Evolutionary conservation across 108 stramenopile genomes (phyloP).

Genomic region (Nannochloropsis salina): DNA sequence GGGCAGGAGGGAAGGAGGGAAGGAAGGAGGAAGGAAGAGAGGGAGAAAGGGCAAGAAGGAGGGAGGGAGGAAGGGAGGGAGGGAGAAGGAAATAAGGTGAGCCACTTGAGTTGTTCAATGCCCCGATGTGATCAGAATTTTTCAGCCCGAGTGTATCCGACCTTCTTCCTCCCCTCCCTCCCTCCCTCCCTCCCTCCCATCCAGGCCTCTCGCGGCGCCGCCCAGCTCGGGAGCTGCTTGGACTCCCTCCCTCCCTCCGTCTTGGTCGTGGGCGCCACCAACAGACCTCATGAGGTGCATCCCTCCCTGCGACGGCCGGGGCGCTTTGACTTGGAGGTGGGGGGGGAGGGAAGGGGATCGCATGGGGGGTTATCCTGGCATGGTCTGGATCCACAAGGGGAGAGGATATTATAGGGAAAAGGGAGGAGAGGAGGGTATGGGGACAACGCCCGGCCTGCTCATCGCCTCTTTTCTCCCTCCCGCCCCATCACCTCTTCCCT

Average conservation of each 20-base stretch:
- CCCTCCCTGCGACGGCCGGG: slow-evolving; percentile 89
- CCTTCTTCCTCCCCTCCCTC: neutral
- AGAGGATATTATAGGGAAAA: no score
- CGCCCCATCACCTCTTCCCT: neutral
- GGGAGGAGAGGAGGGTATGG: neutral
- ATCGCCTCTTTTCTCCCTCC: neutral
- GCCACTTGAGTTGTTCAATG: neutral
- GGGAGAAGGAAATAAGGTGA: neutral
- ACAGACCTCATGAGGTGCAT: slow-evolving; percentile 54
- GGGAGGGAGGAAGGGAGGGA: slow-evolving; percentile 13
- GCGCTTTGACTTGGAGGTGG: slow-evolving; percentile 61
- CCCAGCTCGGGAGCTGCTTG: neutral
- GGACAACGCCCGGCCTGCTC: no score
- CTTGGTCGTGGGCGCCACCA: slow-evolving; percentile 36
- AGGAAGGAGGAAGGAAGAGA: slow-evolving; percentile 34
- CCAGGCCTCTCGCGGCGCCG: neutral
- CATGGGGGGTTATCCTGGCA: slow-evolving; percentile 18
- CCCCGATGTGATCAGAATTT: neutral
- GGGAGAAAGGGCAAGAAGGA: slow-evolving; percentile 1
- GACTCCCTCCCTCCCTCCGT: slow-evolving; percentile 2
- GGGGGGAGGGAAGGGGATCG: slow-evolving; percentile 17
- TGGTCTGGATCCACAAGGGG: neutral
- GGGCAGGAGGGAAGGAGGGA: slow-evolving; percentile 26
- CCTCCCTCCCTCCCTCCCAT: neutral
- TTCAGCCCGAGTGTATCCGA: no score